Conservation (phyloP, 2,329 filamentous ascomycete species). For the Tolypocladium pustulatum region DNA sequence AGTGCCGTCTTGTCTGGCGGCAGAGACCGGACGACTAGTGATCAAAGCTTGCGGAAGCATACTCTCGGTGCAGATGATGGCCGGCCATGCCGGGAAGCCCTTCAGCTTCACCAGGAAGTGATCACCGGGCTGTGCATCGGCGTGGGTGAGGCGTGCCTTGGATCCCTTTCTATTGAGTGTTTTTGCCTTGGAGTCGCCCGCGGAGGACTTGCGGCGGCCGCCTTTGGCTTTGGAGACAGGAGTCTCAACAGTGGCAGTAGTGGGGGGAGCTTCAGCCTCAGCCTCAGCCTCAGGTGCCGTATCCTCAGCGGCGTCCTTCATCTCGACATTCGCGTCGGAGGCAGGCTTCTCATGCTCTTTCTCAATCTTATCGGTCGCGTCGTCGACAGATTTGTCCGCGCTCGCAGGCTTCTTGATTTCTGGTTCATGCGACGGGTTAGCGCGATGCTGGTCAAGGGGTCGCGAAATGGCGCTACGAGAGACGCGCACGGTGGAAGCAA, state of each 20-base stretch:
- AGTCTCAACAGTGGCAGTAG: slow-evolving; percentile 15
- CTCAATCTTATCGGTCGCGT: slow-evolving; percentile 17
- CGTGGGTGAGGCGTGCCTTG: slow-evolving; percentile 56
- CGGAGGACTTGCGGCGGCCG: slow-evolving; percentile 68
- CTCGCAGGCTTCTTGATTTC: slow-evolving; percentile 17
- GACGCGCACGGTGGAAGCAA: neutral
- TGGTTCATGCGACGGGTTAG: slow-evolving; percentile 15
- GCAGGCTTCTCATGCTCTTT: slow-evolving; percentile 10
- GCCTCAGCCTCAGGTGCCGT: slow-evolving; percentile 13
- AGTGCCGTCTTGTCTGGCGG: slow-evolving; percentile 69
- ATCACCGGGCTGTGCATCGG: slow-evolving; percentile 81
- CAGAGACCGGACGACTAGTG: slow-evolving; percentile 72
- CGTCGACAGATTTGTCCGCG: slow-evolving; percentile 18
- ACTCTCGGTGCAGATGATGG: slow-evolving; percentile 85
- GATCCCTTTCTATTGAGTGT: slow-evolving; percentile 82
- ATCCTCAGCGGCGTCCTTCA: slow-evolving; percentile 22
- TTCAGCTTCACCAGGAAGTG: slow-evolving; percentile 90
- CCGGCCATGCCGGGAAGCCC: slow-evolving; percentile 90
- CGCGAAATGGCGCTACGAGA: neutral
- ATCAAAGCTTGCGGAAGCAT: slow-evolving; percentile 79
- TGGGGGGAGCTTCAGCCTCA: slow-evolving; percentile 14
- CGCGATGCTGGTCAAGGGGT: slow-evolving; percentile 7
- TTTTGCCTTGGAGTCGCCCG: slow-evolving; percentile 59
- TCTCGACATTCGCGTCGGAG: slow-evolving; percentile 43
- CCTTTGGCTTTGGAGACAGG: slow-evolving; percentile 31